Percentiles rank a stretch among this genome's conserved stretches.
phyloP scores from a whole-genome alignment of 331 rosid genomes.

The Rhamnella rubrinervis region DNA sequence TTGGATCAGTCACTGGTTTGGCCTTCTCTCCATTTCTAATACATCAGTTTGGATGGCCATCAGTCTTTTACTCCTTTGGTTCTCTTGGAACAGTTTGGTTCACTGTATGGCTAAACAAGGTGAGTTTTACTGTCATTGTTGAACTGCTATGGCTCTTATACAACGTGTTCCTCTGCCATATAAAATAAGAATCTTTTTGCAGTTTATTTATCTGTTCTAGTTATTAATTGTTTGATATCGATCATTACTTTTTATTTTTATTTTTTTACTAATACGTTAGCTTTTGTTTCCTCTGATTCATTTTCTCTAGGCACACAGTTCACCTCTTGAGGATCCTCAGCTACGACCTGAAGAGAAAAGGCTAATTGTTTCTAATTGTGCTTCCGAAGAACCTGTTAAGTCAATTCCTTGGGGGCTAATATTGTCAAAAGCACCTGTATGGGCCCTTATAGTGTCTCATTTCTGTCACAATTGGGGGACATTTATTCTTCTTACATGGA shows the following conservation, averaged over 20 bases:
- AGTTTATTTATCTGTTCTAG: neutral
- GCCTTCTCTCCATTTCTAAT: constrained; percentile 92
- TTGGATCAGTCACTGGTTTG: constrained; percentile 96
- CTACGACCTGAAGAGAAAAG: constrained; percentile 77
- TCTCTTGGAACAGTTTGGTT: constrained; percentile 93
- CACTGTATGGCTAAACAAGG: constrained; percentile 80
- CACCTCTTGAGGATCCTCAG: constrained; percentile 94
- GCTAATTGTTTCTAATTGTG: constrained; percentile 54
- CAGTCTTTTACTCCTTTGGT: constrained; percentile 95
- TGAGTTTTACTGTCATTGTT: constrained; percentile 24
- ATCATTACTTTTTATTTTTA: no score
- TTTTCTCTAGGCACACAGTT: constrained; percentile 69
- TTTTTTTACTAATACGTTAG: neutral
- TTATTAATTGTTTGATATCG: neutral
- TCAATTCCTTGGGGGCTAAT: constrained; percentile 83
- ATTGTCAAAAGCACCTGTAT: constrained; percentile 90
- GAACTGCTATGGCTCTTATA: constrained; percentile 6
- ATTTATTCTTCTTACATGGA: constrained; percentile 98
- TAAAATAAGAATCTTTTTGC: neutral
- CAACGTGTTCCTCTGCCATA: neutral
- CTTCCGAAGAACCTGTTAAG: constrained; percentile 82
- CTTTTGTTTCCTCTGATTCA: constrained; percentile 19
- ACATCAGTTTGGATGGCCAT: constrained; percentile 97
- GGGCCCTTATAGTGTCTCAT: constrained; percentile 93
- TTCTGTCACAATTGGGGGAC: constrained; percentile 99